Conservation (phyloP, 2,329 filamentous ascomycete species). For the Thielaviopsis musarum region DNA sequence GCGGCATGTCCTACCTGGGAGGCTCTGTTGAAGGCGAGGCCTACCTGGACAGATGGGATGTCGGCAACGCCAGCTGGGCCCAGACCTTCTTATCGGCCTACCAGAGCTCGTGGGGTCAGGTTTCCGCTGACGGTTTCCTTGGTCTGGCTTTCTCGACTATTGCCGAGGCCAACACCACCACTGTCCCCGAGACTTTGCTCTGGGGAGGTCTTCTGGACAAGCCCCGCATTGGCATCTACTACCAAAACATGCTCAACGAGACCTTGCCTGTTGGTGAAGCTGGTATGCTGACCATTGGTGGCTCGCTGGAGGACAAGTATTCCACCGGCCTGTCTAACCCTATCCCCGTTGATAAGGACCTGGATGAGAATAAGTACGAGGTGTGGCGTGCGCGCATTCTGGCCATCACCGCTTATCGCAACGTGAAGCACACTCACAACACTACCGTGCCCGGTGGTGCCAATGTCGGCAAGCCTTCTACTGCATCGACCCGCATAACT, state of each 20-base stretch:
- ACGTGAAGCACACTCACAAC: not conserved
- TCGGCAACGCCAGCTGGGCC: slow-evolving; percentile 15
- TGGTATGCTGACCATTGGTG: slow-evolving; percentile 20
- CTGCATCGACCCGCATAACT: slow-evolving; percentile 15
- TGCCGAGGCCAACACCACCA: slow-evolving; percentile 17
- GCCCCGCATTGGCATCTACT: slow-evolving; percentile 20
- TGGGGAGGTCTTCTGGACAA: slow-evolving; percentile 17
- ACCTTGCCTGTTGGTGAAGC: not conserved
- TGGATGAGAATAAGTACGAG: slow-evolving; percentile 14
- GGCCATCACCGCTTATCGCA: slow-evolving; percentile 12
- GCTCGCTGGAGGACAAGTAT: slow-evolving; percentile 18
- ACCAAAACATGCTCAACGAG: slow-evolving; percentile 14
- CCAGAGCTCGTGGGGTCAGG: slow-evolving; percentile 16
- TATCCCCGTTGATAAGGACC: slow-evolving; percentile 12
- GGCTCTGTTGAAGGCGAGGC: slow-evolving; percentile 16
- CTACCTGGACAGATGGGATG: slow-evolving; percentile 17
- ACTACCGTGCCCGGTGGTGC: slow-evolving; percentile 1
- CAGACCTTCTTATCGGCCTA: slow-evolving; percentile 19
- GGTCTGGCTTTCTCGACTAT: slow-evolving; percentile 21
- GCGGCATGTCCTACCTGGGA: slow-evolving; percentile 19
- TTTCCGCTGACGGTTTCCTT: slow-evolving; percentile 21
- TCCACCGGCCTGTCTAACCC: slow-evolving; percentile 15
- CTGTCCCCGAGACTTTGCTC: slow-evolving; percentile 21
- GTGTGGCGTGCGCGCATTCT: slow-evolving; percentile 19
- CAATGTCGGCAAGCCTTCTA: slow-evolving; percentile 17